Evolutionary conservation across 2,329 filamentous ascomycete genomes (phyloP), one percentile per base, ranked within the genome.

Genomic region (Paradendryphiella salina): DNA sequence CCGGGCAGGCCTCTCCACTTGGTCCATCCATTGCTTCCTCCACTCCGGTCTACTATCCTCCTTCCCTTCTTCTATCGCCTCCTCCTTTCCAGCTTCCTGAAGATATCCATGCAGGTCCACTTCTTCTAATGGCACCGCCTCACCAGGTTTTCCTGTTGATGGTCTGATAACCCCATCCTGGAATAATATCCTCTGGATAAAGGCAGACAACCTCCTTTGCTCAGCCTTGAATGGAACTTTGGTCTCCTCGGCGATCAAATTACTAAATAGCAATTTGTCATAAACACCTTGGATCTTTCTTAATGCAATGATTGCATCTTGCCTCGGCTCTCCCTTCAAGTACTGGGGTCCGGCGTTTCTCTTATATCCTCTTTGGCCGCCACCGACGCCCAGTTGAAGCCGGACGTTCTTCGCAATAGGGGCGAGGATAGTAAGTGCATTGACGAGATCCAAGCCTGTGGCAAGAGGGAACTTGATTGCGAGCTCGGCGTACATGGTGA

Each of bases 401-500:
- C 66, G 59, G 15, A 73, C 44, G 32, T 61, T 70, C 36, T 54
- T 58, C 13, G 63, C 42, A 7, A 67, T 32, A 5, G 67, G 69
- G 6, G 62, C 35, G 2, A 73, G 60, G 11, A 56, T 41, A 5
- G 60, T 60, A 10, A 73, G 61, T 8, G 69, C 66, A 29, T 67
- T 56, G 9, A 70, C 33, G 13, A 68, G 54, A 45, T 70, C 65
- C n/a, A 61, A 44, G 8, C 63, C 69, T 28, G 59, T 71, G 26
- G 63, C 66, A 4, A 65, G 51, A 1, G 70, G 69, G 20, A 68
- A 70, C 0, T 29, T 46, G 13, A 56, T 34, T 9, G 61, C 67
- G 18, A 73, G 61, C 1, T 67, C 63, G 20, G 67, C 67, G 41
- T 70, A 73, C 61, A 64, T 66, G 28, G 46, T 46, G 11, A 65